Evolutionary conservation across 1,284 basidiomycete genomes (phyloP).

Genomic region (Sanghuangporus baumii): DNA sequence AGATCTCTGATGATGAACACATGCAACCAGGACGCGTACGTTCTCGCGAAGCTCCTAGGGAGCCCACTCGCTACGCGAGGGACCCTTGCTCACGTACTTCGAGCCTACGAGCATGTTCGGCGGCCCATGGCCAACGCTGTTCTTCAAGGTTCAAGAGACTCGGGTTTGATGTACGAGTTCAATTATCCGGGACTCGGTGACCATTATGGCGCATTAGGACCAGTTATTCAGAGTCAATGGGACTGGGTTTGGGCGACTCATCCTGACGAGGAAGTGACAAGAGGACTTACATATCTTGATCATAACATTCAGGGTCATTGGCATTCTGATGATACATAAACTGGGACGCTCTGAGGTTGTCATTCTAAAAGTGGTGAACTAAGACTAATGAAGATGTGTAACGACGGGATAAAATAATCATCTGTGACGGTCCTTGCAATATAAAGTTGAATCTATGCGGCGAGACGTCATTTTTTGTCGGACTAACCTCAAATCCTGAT

Average conservation of each 20-base stretch:
- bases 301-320: neutral
- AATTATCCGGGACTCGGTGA: constrained; percentile 28
- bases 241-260: constrained; percentile 29
- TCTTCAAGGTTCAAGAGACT: constrained; percentile 29
- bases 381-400: neutral
- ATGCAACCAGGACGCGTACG: constrained; percentile 28
- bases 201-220: constrained; percentile 29
- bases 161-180: constrained; percentile 37
- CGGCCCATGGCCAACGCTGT: constrained; percentile 33
- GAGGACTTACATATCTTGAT: constrained; percentile 16
- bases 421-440: too few relatives aligned
- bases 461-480: too few relatives aligned
- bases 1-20: neutral
- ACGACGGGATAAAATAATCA: too few relatives aligned
- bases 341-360: too few relatives aligned
- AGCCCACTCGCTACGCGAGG: constrained; percentile 20
- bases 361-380: too few relatives aligned
- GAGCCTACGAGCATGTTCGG: constrained; percentile 32
- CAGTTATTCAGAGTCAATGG: constrained; percentile 33
- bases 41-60: constrained; percentile 27
- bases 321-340: too few relatives aligned
- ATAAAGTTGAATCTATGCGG: too few relatives aligned
- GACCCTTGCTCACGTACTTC: constrained; percentile 24
- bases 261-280: constrained; percentile 24
- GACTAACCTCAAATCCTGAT: too few relatives aligned